phyloP scores from a whole-genome alignment of 768 basidiomycete genomes.

The Kwoniella europaea region DNA sequence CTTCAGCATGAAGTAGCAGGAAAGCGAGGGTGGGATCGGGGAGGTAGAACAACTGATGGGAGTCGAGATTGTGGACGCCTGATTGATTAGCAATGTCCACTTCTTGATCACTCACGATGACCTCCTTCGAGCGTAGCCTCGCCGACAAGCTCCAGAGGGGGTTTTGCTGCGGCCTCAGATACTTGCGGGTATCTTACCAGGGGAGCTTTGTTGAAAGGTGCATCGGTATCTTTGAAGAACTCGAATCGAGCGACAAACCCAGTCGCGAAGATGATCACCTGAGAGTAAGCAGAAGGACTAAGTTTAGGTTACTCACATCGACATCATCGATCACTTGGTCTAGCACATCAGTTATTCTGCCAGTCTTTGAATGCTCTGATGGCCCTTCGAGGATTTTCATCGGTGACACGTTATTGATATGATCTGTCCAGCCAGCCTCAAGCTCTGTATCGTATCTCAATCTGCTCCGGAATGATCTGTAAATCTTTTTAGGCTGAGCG shows the following conservation, averaged over 20 bases:
- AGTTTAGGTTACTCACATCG: slow-evolving; percentile 1
- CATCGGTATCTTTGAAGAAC: slow-evolving; percentile 14
- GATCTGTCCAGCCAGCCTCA: slow-evolving; percentile 12
- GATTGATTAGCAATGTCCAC: not conserved
- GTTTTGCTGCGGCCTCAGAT: not conserved
- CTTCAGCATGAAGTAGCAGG: slow-evolving; percentile 16
- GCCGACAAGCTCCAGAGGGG: not conserved
- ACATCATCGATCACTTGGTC: slow-evolving; percentile 18
- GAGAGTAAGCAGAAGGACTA: too few species aligned
- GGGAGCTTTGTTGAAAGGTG: slow-evolving; percentile 14
- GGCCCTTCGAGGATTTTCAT: slow-evolving; percentile 11
- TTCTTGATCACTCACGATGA: slow-evolving; percentile 8
- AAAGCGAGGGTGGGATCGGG: slow-evolving; percentile 18
- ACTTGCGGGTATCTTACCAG: slow-evolving; percentile 9
- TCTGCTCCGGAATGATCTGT: slow-evolving; percentile 16
- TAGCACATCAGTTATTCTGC: slow-evolving; percentile 9
- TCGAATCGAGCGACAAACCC: slow-evolving; percentile 15
- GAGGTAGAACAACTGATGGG: slow-evolving; percentile 21
- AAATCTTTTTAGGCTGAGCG: slow-evolving; percentile 9
- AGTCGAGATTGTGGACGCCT: slow-evolving; percentile 18
- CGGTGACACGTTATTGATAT: slow-evolving; percentile 16
- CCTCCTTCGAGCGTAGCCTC: slow-evolving; percentile 12
- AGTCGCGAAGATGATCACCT: slow-evolving; percentile 22
- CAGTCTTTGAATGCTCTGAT: slow-evolving; percentile 6
- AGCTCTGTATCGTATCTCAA: slow-evolving; percentile 18